Conservation (phyloP, 2,329 filamentous ascomycete species). For the Botryotinia globosa region DNA sequence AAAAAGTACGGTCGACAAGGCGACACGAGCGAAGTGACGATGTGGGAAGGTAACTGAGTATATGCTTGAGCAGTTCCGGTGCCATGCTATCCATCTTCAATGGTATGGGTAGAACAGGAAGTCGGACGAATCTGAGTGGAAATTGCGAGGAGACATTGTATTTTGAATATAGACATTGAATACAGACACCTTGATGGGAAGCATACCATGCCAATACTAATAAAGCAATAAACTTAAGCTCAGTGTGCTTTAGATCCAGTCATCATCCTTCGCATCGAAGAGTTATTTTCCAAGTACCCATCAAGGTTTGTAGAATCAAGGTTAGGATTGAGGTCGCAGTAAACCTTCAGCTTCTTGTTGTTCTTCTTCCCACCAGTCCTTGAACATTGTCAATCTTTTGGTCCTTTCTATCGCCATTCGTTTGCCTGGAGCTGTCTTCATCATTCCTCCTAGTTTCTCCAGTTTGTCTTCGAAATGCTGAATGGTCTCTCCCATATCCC, state of each 20-base stretch:
- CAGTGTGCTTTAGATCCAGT: background rate
- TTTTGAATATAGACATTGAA: background rate
- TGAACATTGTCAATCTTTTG: slow-evolving; percentile 51
- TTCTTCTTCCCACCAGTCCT: slow-evolving; percentile 59
- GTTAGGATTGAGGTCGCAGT: slow-evolving; percentile 22
- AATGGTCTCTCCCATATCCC: slow-evolving; percentile 62
- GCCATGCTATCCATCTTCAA: slow-evolving; percentile 25
- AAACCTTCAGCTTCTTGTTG: slow-evolving; percentile 34
- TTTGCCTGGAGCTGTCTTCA: slow-evolving; percentile 59
- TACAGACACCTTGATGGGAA: background rate
- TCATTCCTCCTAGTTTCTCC: slow-evolving; percentile 58
- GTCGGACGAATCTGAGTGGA: background rate
- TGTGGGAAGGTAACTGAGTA: slow-evolving; percentile 24
- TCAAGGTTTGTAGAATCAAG: background rate
- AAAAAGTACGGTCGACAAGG: slow-evolving; percentile 25
- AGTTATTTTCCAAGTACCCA: background rate
- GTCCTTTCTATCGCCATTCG: slow-evolving; percentile 54
- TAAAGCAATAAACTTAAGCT: background rate
- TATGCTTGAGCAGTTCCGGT: slow-evolving; percentile 25
- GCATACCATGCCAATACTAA: background rate
- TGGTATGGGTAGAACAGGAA: slow-evolving; percentile 5
- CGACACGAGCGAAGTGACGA: slow-evolving; percentile 24
- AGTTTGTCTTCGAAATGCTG: slow-evolving; percentile 79
- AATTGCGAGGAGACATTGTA: background rate
- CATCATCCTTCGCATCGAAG: background rate